A percentile compares a stretch with the other conserved stretches of the same genome.
Evolutionary conservation across 2,329 filamentous ascomycete species (phyloP).

Genomic region (Cladosporium sp.): DNA sequence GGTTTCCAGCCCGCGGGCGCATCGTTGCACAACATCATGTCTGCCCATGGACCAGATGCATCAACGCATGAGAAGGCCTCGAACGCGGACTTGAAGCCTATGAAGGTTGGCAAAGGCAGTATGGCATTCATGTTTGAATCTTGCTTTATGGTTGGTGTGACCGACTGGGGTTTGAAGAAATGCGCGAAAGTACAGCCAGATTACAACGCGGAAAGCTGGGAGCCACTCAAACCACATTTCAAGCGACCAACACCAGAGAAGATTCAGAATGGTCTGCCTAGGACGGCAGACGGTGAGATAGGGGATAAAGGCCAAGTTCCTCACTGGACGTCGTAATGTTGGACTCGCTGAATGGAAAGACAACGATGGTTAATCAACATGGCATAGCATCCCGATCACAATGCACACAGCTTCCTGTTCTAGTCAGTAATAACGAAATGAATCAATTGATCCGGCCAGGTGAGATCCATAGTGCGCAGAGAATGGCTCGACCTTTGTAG

Average conservation of each 20-base stretch:
- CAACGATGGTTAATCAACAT: too few species aligned
- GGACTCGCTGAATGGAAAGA: not conserved
- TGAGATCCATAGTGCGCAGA: too few species aligned
- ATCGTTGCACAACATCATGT: conserved; percentile 46
- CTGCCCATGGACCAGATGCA: conserved; percentile 53
- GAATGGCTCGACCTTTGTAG: too few species aligned
- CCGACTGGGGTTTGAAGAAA: conserved; percentile 66
- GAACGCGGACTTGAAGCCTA: conserved; percentile 51
- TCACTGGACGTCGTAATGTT: conserved; percentile 20
- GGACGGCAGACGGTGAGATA: conserved; percentile 18
- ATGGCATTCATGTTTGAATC: conserved; percentile 69
- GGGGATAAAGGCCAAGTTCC: conserved; percentile 27
- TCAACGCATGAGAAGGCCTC: conserved; percentile 55
- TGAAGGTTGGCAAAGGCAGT: conserved; percentile 57
- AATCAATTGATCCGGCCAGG: too few species aligned
- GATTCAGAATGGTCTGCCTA: conserved; percentile 19
- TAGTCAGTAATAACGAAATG: too few species aligned
- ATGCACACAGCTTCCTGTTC: too few species aligned
- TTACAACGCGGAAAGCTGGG: conserved; percentile 82
- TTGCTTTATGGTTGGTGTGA: conserved; percentile 66
- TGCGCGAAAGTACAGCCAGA: conserved; percentile 67
- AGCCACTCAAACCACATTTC: conserved; percentile 46
- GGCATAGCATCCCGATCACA: too few species aligned
- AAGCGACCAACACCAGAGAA: conserved; percentile 16
- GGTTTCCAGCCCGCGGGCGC: conserved; percentile 59